Evolutionary conservation across 2,329 filamentous ascomycete genomes (phyloP), one percentile per base, ranked within the genome.

Genomic region (Magnaporthiopsis poae): DNA sequence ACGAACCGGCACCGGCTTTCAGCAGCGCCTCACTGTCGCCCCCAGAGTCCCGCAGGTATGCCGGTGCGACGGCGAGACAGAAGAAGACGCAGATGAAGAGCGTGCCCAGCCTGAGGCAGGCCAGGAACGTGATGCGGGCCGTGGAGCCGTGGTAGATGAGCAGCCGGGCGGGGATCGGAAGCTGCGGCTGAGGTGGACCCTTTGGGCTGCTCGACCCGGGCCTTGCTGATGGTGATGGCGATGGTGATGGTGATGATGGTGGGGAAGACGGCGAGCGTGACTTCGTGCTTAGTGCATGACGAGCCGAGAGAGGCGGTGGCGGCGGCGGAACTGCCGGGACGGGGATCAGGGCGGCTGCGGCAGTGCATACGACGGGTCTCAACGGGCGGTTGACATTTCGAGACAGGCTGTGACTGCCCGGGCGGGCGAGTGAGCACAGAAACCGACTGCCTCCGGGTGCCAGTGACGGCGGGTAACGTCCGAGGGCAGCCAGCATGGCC

Each of bases 81-180:
- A 90, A 90, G 70, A 89, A 86, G 29, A 82, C 82, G 66, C 89
- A 88, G 59, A 90, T 76, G 68, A 92, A 85, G 60, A 95, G 81
- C 3, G 88, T 88, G 0, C 87, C 87, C 66, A 94, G 78, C 72
- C 92, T 91, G 69, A 90, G 75, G 73, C 87, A 84, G 63, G 88
- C 90, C 62, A 94, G 77, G 70, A 90, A 88, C 8, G 87, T 85
- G 36, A 85, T 88, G 67, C 85, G 83, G 11, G 82, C 82, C 0
- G 86, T 88, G 65, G 91, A 90, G 65, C 87, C 87, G 77, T 92
- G 89, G 76, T 91, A 96, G 69, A 96, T 84, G 70, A 92, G 82
- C 35, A 93, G 73, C 18, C 79, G 46, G 46, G 46, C 46, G 12
- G 46, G 46, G n/a, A 56, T 56, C 2, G 5, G 46, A 7, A 13